These are phyloP conservation scores for Monosporascus sp. DNA, from an alignment of 2,329 filamentous ascomycete species.

Conservation along the genomic window DNA sequence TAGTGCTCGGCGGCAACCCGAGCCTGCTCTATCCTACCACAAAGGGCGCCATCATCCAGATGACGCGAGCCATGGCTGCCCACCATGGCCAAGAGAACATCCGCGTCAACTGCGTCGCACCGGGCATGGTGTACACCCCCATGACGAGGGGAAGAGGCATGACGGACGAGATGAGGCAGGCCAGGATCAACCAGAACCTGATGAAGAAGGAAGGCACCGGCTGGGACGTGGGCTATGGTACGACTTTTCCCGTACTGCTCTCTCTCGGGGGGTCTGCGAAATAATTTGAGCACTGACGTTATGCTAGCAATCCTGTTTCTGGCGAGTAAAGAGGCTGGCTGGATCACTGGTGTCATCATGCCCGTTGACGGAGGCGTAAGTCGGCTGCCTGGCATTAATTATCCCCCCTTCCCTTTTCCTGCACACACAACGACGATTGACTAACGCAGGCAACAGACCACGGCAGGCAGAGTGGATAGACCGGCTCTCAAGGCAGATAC, in stretches of 20 bases:
- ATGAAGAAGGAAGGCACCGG: constrained; percentile 21
- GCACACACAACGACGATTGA: background rate
- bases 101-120: constrained; percentile 15
- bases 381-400: background rate
- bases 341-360: constrained; percentile 25
- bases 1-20: constrained; percentile 21
- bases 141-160: constrained; percentile 21
- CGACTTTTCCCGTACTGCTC: background rate
- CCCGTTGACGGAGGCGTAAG: constrained; percentile 24
- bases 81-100: constrained; percentile 16
- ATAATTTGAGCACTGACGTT: no score
- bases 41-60: constrained; percentile 26
- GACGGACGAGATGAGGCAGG: constrained; percentile 22
- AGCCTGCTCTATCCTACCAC: constrained; percentile 27
- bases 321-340: constrained; percentile 20
- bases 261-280: background rate
- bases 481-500: background rate
- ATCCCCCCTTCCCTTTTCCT: background rate
- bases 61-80: constrained; percentile 10
- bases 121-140: constrained; percentile 24
- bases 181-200: constrained; percentile 20
- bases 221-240: constrained; percentile 25
- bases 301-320: constrained; percentile 20
- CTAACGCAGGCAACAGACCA: background rate
- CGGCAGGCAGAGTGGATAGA: background rate